Evolutionary conservation across 371 early-diverging fungal genomes (phyloP), one percentile per base, ranked within the genome.

Genomic region (Mortierella sp.): DNA sequence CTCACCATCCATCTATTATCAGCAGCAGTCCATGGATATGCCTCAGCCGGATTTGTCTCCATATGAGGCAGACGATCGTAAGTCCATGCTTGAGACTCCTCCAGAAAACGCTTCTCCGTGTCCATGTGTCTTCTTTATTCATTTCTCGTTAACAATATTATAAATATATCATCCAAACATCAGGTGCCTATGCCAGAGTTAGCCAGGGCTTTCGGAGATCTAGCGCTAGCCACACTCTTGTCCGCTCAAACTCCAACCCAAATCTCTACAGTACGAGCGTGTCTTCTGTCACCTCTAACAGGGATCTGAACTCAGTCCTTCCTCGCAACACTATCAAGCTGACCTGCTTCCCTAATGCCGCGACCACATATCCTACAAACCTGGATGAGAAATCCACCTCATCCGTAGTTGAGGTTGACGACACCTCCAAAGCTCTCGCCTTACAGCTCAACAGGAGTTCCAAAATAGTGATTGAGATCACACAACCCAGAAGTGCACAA

Each of bases 401-500:
- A 6, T 42, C 59, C 23, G 42, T 32, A 23, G 37, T 8, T 11
- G 43, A 48, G 28, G 37, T 8, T 11, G 43, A 48, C 14, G 57
- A 64, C 17, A 41, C 53, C 1, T n/a, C 55, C 5, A 54, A 65
- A 21, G 72, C 61, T 1, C 28, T 72, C 28, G 66, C 67, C 12
- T 21, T 75, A 56, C 28, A 60, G 3, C 56, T 75, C 28, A 26
- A 55, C 32, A 54, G 60, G 43, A 56, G 60, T 27, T 69, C 76
- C 51, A 75, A 75, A 17, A 48, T 75, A 17, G 65, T 75, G 11
- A 75, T 75, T 31, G 76, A 75, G 50, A 69, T 75, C 24, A 56
- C 61, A 15, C 69, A 68, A 24, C 64, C 76, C 8, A 69, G 60
- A 12, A 15, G 43, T 17, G 43, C 57, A 17, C 54, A 62, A 46